Evolutionary conservation across 106 monocot species (phyloP), one percentile per base, ranked within the genome.

Genomic region (Allium cepa): DNA sequence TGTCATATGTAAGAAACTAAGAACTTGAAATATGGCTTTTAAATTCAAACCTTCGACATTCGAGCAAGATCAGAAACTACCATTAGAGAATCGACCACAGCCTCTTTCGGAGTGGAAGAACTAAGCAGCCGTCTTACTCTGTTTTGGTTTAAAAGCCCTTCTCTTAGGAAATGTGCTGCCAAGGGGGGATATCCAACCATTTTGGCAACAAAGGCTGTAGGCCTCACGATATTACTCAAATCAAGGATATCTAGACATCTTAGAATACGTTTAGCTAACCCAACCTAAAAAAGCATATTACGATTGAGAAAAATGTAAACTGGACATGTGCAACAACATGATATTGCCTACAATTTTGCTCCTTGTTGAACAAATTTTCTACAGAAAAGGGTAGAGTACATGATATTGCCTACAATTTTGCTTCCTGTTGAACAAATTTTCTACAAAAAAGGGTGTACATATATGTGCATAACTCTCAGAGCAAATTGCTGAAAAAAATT

Each of bases 51-150:
- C 99, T 93, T 93, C 15, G 99, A 99, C 93, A 93, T 93, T 59
- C 99, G 74, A 67, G 99, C 99, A 64, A 99, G 81, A 75, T 99
- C 99, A 81, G 99, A 99, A 77, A 99, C 59, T 72, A 90, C 90
- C 99, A 99, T 99, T 50, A 99, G 81, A 56, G 83, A 80, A 71
- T 99, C 99, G 46, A 99, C 80, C 60, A 90, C 76, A 71, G 79
- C 84, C 16, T 87, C 99, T 57, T 71, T 93, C 49, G 82, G 76
- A 10, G 75, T 66, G 57, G 78, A 77, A 60, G 65, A 63, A 8
- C 71, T 74, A 28, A 99, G 72, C 69, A 99, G 59, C 53, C 60
- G 79, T 62, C 36, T 73, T 28, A 93, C 80, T 62, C 75, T 73
- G 57, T 46, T 74, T 47, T 78, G 81, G 83, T 87, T 77, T 53